These are phyloP conservation scores for Coemansia sp. DNA, from an alignment of 192 early-diverging fungal species.

Conservation along the genomic window DNA sequence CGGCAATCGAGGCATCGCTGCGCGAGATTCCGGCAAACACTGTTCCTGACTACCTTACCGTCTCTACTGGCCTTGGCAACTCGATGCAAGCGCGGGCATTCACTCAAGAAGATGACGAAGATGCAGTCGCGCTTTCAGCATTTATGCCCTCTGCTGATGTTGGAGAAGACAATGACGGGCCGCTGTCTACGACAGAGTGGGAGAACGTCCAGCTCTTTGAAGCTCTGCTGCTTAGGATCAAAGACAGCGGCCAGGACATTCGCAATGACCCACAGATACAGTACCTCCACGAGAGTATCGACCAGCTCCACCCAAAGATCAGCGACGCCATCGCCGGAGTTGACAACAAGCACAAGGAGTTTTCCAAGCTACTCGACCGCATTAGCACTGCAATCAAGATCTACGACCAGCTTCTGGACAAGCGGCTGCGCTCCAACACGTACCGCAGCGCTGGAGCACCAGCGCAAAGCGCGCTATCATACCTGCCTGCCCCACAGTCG, in stretches of 20 bases:
- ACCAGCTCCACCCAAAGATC: constrained; percentile 84
- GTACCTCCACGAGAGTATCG: constrained; percentile 85
- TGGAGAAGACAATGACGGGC: constrained; percentile 49
- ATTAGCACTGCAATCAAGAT: constrained; percentile 78
- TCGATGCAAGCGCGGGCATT: neutral
- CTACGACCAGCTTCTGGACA: constrained; percentile 89
- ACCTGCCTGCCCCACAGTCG: constrained; percentile 36
- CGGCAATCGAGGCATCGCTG: constrained; percentile 80
- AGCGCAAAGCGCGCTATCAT: constrained; percentile 14
- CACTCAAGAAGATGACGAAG: neutral
- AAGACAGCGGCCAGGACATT: constrained; percentile 78
- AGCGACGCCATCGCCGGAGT: constrained; percentile 73
- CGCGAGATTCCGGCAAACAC: constrained; percentile 55
- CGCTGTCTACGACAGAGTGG: constrained; percentile 75
- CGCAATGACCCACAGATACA: constrained; percentile 78
- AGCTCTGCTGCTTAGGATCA: constrained; percentile 81
- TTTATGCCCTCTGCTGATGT: constrained; percentile 42
- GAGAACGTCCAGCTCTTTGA: constrained; percentile 93
- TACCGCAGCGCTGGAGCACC: constrained; percentile 15
- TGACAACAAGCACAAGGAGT: constrained; percentile 75
- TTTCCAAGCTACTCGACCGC: constrained; percentile 82
- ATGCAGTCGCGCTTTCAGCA: constrained; percentile 20
- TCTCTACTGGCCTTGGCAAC: constrained; percentile 6
- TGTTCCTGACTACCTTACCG: constrained; percentile 31
- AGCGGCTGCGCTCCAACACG: constrained; percentile 61